Base-by-base conservation (phyloP, 1,284 basidiomycete species). In the Peniophora sp. region DNA sequence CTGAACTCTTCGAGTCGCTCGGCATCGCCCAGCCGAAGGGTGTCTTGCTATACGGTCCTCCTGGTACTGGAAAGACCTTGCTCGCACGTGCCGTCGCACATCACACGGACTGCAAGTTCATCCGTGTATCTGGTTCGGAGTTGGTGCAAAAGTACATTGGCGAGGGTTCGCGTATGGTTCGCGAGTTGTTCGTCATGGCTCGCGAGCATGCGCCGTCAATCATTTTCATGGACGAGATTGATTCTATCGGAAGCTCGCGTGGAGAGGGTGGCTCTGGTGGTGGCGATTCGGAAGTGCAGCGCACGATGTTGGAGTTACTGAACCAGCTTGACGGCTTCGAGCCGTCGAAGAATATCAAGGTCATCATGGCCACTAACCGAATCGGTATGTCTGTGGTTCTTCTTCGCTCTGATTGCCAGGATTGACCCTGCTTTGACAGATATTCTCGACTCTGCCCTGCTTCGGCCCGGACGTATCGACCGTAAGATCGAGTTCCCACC, bases 141-240 rank as follows among this genome's bases (percentile, higher is more conserved):
- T 72, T 99, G 36, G 96, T 99, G 55, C 96, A 98, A 70, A 99
- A 98, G 75, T 98, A 98, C 65, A 97, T 98, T 60, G 96, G 96
- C 53, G 96, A 98, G 71, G 96, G 96, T 42, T 91, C 87, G 56
- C 76, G 96, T 54, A 97, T 96, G 93, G 94, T 97, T 37, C 81
- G 96, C 54, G 96, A 99, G 72, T 71, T 99, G 51, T 99, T 99
- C 75, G 93, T 98, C 57, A 98, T 98, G 96, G 96, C 97, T 2
- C 73, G 95, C 57, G 96, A 98, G 68, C 95, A 98, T 65, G 96
- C 96, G 23, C 96, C 97, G n/a, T 91, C 88, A 66, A 98, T 99
- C 73, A 97, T 99, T 65, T 98, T 99, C 75, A 98, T 99, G 93
- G 96, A 99, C 70, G 96, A 99, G 69, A 98, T 99, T 59, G 96